These are phyloP conservation scores for Periconia sp. DNA, from an alignment of 2,329 filamentous ascomycete genomes.

Conservation along the genomic window DNA sequence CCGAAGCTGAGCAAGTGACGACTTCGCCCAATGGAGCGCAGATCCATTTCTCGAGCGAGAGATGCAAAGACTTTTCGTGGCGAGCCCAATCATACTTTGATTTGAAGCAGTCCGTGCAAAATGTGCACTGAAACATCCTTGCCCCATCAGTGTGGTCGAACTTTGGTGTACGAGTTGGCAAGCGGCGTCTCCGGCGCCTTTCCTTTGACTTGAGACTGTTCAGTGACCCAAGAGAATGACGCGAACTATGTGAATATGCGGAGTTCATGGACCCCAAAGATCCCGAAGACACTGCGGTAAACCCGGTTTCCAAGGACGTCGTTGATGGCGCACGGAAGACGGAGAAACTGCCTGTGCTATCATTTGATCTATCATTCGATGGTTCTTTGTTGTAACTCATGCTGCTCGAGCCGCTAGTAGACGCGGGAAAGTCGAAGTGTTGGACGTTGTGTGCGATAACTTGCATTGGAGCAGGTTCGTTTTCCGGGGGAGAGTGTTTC, in stretches of 20 bases:
- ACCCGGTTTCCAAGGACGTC: conserved; percentile 56
- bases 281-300: conserved; percentile 53
- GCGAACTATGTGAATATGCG: conserved; percentile 59
- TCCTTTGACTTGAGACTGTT: conserved; percentile 56
- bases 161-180: conserved; percentile 42
- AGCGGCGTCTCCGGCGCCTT: conserved; percentile 58
- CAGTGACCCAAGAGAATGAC: conserved; percentile 59
- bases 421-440: conserved; percentile 33
- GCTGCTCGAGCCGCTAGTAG: conserved; percentile 36
- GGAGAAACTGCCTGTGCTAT: conserved; percentile 51
- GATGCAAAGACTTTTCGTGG: conserved; percentile 44
- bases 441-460: conserved; percentile 65
- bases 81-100: conserved; percentile 46
- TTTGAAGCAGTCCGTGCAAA: conserved; percentile 44
- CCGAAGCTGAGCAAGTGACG: conserved; percentile 59
- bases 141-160: conserved; percentile 20
- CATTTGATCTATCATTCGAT: conserved; percentile 52
- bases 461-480: conserved; percentile 66
- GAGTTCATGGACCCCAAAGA: conserved; percentile 59
- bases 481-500: conserved; percentile 68
- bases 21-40: conserved; percentile 62
- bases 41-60: conserved; percentile 49
- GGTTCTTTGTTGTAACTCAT: conserved; percentile 48
- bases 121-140: conserved; percentile 42
- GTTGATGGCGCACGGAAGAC: conserved; percentile 55